Percentiles rank a stretch among this genome's conserved stretches.
Conservation (phyloP, 352 stramenopile genomes). For the Aphanomyces euteiches region DNA sequence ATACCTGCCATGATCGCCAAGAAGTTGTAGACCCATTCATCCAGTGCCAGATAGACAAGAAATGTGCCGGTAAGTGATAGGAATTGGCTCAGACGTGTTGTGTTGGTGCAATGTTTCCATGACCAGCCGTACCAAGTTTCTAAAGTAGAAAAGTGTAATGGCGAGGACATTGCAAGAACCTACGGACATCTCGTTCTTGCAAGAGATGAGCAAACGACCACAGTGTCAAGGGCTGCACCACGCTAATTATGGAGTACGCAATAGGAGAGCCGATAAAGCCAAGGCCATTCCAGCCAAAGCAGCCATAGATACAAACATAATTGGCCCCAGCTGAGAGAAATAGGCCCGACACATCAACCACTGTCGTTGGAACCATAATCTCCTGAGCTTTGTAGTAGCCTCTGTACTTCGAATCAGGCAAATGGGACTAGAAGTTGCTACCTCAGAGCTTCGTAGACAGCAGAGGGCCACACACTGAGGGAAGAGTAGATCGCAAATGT, state of each 20-base stretch:
- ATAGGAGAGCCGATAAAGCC: constrained; percentile 70
- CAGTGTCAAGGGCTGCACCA: constrained; percentile 63
- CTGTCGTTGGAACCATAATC: constrained; percentile 68
- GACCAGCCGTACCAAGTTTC: constrained; percentile 68
- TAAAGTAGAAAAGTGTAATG: constrained; percentile 8
- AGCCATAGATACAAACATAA: constrained; percentile 77
- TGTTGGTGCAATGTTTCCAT: constrained; percentile 43
- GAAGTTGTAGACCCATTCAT: constrained; percentile 79
- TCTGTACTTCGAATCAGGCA: not conserved
- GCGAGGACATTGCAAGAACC: not conserved
- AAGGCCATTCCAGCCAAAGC: constrained; percentile 42
- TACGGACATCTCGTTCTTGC: constrained; percentile 61
- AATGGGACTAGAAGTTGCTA: not conserved
- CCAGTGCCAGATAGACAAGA: constrained; percentile 68
- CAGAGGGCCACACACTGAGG: constrained; percentile 58
- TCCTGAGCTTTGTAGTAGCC: constrained; percentile 72
- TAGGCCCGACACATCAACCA: constrained; percentile 65
- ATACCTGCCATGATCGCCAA: constrained; percentile 61
- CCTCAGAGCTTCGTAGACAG: constrained; percentile 62
- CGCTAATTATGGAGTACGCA: constrained; percentile 55
- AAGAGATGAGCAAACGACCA: constrained; percentile 68
- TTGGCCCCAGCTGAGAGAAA: constrained; percentile 61
- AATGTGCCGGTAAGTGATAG: constrained; percentile 59
- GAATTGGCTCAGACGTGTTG: constrained; percentile 55
- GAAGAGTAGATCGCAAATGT: constrained; percentile 58